Evolutionary conservation across 2,329 filamentous ascomycete genomes (phyloP).

Genomic region (Trichoderma breve): DNA sequence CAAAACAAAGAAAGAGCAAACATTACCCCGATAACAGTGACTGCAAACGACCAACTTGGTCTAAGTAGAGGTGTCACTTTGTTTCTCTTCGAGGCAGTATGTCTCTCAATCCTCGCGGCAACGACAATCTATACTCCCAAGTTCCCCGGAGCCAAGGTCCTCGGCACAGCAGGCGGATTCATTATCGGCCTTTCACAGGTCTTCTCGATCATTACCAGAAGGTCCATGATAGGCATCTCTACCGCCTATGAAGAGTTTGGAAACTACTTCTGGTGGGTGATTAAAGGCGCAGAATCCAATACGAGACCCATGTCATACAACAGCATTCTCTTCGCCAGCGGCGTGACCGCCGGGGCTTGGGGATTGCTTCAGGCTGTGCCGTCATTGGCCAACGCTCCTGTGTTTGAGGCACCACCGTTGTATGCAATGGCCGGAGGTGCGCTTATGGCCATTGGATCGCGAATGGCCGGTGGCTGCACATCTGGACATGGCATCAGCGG

Average conservation of each 20-base stretch:
- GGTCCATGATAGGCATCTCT: slow-evolving; percentile 59
- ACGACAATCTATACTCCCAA: slow-evolving; percentile 34
- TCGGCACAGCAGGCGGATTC: slow-evolving; percentile 55
- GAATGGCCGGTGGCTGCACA: slow-evolving; percentile 65
- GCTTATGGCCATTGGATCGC: slow-evolving; percentile 57
- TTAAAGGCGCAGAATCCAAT: slow-evolving; percentile 29
- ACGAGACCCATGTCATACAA: slow-evolving; percentile 37
- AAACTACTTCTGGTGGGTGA: slow-evolving; percentile 49
- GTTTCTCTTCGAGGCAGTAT: slow-evolving; percentile 43
- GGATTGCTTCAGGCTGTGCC: slow-evolving; percentile 36
- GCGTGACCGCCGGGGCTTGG: slow-evolving; percentile 49
- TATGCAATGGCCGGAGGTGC: slow-evolving; percentile 54
- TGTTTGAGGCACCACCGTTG: slow-evolving; percentile 35
- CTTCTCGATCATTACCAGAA: slow-evolving; percentile 52
- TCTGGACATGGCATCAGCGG: slow-evolving; percentile 69
- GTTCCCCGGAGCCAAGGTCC: slow-evolving; percentile 34
- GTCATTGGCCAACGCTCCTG: slow-evolving; percentile 27
- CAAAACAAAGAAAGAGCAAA: slow-evolving; percentile 28
- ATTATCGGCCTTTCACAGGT: slow-evolving; percentile 59
- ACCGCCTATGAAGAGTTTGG: slow-evolving; percentile 61
- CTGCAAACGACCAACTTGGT: slow-evolving; percentile 42
- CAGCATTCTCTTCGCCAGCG: slow-evolving; percentile 52
- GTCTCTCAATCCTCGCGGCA: slow-evolving; percentile 40
- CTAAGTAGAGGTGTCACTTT: slow-evolving; percentile 39
- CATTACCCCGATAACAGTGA: slow-evolving; percentile 31